These are phyloP conservation scores for Mucor plumbeus DNA, from an alignment of 371 early-diverging fungal genomes.

Conservation along the genomic window DNA sequence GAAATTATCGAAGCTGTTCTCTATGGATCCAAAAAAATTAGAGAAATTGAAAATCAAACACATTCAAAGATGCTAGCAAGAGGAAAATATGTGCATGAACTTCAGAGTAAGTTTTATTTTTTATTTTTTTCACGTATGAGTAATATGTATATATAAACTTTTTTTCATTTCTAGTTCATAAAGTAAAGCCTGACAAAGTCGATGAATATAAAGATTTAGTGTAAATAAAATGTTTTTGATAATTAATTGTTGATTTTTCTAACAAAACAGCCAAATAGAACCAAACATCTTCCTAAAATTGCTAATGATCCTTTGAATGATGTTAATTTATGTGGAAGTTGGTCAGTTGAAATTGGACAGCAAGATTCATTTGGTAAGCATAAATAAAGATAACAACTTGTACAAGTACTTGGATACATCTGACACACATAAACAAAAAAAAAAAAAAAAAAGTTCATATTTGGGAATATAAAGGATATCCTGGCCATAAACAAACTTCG, in stretches of 20 bases:
- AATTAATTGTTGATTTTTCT: too few species aligned
- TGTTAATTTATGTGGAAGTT: slow-evolving; percentile 87
- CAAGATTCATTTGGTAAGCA: slow-evolving; percentile 79
- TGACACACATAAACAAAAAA: not conserved
- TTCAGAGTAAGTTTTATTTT: slow-evolving; percentile 59
- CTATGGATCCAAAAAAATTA: slow-evolving; percentile 64
- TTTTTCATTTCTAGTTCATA: slow-evolving; percentile 64
- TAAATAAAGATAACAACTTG: not conserved
- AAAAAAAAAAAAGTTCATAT: slow-evolving; percentile 68
- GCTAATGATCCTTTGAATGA: slow-evolving; percentile 75
- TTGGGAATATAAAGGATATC: slow-evolving; percentile 94
- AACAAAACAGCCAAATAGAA: slow-evolving; percentile 13
- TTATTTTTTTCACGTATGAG: not conserved
- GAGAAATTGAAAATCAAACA: slow-evolving; percentile 58
- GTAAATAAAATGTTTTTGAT: slow-evolving; percentile 40
- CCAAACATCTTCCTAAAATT: slow-evolving; percentile 76
- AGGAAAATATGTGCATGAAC: slow-evolving; percentile 89
- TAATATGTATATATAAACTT: not conserved
- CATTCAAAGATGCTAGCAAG: slow-evolving; percentile 77
- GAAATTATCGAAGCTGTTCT: slow-evolving; percentile 66
- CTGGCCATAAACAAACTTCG: slow-evolving; percentile 72
- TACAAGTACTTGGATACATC: not conserved
- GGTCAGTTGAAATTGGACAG: slow-evolving; percentile 86
- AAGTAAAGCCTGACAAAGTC: slow-evolving; percentile 83
- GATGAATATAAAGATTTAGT: slow-evolving; percentile 80